phyloP scores from a whole-genome alignment of 495 filamentous ascomycete species.

The Hypoxylon subgilvum region DNA sequence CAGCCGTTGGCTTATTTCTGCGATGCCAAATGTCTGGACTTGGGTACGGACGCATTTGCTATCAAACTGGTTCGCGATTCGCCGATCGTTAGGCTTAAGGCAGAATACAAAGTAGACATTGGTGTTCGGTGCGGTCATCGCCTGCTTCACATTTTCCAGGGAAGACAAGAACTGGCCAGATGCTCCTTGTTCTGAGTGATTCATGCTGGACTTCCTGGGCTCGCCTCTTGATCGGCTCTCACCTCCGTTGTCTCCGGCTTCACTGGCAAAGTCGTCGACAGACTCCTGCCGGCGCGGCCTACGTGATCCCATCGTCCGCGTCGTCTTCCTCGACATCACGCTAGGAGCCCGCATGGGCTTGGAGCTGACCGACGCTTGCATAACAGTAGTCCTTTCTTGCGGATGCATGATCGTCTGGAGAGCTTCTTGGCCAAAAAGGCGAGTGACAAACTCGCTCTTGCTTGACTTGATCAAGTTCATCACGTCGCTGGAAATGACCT shows the following conservation, averaged over 20 bases:
- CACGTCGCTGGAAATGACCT: slow-evolving; percentile 91
- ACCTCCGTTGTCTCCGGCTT: slow-evolving; percentile 34
- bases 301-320: slow-evolving; percentile 42
- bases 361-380: slow-evolving; percentile 95
- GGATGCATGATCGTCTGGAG: slow-evolving; percentile 89
- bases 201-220: slow-evolving; percentile 43
- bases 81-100: slow-evolving; percentile 93
- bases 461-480: slow-evolving; percentile 93
- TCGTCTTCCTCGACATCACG: slow-evolving; percentile 75
- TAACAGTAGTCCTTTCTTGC: slow-evolving; percentile 84
- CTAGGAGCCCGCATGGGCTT: slow-evolving; percentile 91
- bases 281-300: slow-evolving; percentile 56
- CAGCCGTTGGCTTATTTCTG: slow-evolving; percentile 91
- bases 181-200: slow-evolving; percentile 73
- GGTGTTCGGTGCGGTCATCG: slow-evolving; percentile 76
- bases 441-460: slow-evolving; percentile 83
- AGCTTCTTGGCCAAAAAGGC: slow-evolving; percentile 92
- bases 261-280: slow-evolving; percentile 60
- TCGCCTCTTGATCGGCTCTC: slow-evolving; percentile 42
- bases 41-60: slow-evolving; percentile 96
- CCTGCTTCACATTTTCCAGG: slow-evolving; percentile 85
- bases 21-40: slow-evolving; percentile 93
- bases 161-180: slow-evolving; percentile 90
- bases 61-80: slow-evolving; percentile 98
- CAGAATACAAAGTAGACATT: slow-evolving; percentile 98